Evolutionary conservation across 192 early-diverging fungal species (phyloP).

Genomic region (Phycomyces nitens): DNA sequence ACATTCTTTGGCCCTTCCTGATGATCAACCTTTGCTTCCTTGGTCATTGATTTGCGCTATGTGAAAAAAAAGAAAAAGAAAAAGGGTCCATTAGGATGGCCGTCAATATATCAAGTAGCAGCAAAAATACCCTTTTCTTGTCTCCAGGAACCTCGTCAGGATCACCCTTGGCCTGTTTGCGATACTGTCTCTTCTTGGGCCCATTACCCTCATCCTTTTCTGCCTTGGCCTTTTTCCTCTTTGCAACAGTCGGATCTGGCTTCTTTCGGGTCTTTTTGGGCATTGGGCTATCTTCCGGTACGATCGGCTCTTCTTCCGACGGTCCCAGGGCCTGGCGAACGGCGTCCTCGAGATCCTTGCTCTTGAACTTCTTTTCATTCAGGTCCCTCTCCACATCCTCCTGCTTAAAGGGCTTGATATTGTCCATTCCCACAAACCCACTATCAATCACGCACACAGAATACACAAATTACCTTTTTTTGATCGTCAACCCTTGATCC

Average conservation of each 20-base stretch:
- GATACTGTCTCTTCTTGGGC: background rate
- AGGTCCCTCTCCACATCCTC: slow-evolving; percentile 25
- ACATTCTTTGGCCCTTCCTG: no score
- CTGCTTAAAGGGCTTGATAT: slow-evolving; percentile 33
- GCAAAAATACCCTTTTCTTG: background rate
- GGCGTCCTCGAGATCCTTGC: slow-evolving; percentile 32
- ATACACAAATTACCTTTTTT: background rate
- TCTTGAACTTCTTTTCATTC: slow-evolving; percentile 37
- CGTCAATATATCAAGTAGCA: no score
- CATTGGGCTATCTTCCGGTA: background rate
- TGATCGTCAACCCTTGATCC: background rate
- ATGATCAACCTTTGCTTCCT: no score
- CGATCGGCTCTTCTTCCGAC: background rate
- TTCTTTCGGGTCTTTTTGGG: background rate
- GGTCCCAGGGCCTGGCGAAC: slow-evolving; percentile 34
- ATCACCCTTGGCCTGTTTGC: background rate
- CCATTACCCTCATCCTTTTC: background rate
- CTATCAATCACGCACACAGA: slow-evolving; percentile 7
- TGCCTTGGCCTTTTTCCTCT: background rate
- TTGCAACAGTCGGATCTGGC: background rate
- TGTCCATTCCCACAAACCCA: slow-evolving; percentile 39
- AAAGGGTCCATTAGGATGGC: no score
- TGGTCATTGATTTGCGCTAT: no score
- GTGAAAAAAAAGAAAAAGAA: background rate
- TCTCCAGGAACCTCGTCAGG: background rate